Base-by-base conservation (phyloP, 1,284 basidiomycete species). In the Fomitopsis palustris region DNA sequence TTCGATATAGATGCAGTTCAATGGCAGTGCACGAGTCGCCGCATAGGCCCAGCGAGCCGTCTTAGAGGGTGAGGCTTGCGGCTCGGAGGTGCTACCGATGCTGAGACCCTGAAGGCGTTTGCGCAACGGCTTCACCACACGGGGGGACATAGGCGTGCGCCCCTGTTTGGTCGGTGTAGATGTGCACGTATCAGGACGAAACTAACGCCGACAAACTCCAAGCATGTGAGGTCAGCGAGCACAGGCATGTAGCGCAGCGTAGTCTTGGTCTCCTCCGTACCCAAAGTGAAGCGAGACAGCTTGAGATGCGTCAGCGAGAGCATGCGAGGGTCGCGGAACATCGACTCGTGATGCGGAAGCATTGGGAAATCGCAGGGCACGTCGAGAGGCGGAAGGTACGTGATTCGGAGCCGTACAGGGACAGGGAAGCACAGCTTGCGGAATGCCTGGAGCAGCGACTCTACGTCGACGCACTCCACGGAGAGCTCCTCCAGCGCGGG, bases 291-390 rank as follows among this genome's bases (percentile, higher is more conserved):
- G 21, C 69, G 66, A 29, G 75, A 69, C 51, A 80, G 62, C 3
- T 68, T 67, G 49, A 79, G 68, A 39, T 75, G 68, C 23, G 75
- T 72, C 17, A 78, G 68, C 54, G 60, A 60, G 2, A 65, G 70
- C 42, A 79, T 65, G 41, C 77, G 78, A 0, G 77, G 78, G 56
- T 80, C 78, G 49, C 75, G 70, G 62, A 78, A 78, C 55, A 79
- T 70, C 37, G 69, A 70, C 54, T 79, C 78, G 25, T 72, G 63
- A 37, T 73, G 69, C 7, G 74, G 75, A 21, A 75, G 65, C 31
- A 17, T 19, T 2, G 55, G 55, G 17, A 66, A 52, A 12, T 69
- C 66, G 3, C 64, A 33, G 9, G 12, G 16, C 17, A 14, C n/a
- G 9, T 39, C 19, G 7, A 27, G 33, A 16, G 47, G 55, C 4